phyloP scores from a whole-genome alignment of 192 early-diverging fungal species.

The Gaertneriomyces sp. region DNA sequence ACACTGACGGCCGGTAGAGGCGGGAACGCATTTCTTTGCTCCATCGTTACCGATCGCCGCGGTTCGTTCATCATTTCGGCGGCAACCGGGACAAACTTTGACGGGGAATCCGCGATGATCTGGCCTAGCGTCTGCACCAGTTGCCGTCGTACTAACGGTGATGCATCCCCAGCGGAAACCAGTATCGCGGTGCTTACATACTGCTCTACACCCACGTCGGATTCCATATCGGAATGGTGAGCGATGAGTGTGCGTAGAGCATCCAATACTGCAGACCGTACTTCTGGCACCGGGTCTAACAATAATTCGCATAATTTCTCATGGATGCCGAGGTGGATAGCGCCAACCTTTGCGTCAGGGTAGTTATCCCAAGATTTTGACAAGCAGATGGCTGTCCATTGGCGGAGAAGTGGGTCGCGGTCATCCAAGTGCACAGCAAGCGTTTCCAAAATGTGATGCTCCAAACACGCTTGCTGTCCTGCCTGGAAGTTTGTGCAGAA shows the following conservation, averaged over 20 bases:
- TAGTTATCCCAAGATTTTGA: constrained; percentile 80
- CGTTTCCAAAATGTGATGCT: constrained; percentile 62
- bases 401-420: constrained; percentile 69
- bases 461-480: constrained; percentile 83
- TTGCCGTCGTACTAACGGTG: constrained; percentile 86
- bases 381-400: constrained; percentile 87
- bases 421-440: constrained; percentile 66
- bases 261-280: constrained; percentile 77
- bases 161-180: constrained; percentile 71
- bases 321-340: constrained; percentile 61
- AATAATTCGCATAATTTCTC: constrained; percentile 57
- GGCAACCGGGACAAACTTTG: constrained; percentile 64
- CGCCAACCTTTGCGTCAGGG: constrained; percentile 63
- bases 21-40: background rate
- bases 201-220: constrained; percentile 54
- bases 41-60: constrained; percentile 22
- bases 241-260: constrained; percentile 74
- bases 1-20: constrained; percentile 10
- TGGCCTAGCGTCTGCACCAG: constrained; percentile 73
- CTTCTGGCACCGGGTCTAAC: constrained; percentile 69
- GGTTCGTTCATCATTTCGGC: constrained; percentile 52
- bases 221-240: background rate
- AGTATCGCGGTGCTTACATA: constrained; percentile 68
- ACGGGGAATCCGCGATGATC: constrained; percentile 66
- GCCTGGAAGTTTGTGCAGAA: constrained; percentile 81